Percentiles rank a stretch among this genome's conserved stretches.
phyloP scores from a whole-genome alignment of 352 stramenopile genomes.

The Plasmopara muralis region DNA sequence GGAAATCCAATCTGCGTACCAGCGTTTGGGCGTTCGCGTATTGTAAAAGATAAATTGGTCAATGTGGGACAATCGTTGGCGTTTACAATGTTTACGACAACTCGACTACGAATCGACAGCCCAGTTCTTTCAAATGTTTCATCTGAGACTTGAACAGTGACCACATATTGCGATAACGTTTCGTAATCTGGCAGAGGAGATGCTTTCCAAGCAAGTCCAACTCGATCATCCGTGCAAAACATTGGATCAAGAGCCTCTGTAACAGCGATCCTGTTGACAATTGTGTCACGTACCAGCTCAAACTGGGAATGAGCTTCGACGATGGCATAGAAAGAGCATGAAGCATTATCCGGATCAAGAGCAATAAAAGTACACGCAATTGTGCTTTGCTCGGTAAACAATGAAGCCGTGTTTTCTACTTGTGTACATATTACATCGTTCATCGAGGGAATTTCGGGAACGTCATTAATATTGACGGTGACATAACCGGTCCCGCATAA shows the following conservation, averaged over 20 bases:
- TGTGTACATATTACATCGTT: constrained; percentile 23
- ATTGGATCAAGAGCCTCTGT: constrained; percentile 3
- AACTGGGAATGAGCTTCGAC: constrained; percentile 10
- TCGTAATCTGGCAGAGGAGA: constrained; percentile 33
- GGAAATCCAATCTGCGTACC: constrained; percentile 42
- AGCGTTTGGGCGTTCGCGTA: constrained; percentile 28
- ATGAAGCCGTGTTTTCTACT: constrained; percentile 37
- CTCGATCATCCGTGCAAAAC: constrained; percentile 7
- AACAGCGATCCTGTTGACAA: background rate
- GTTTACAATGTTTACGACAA: constrained; percentile 35
- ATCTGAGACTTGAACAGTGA: constrained; percentile 29
- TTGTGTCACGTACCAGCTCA: constrained; percentile 9
- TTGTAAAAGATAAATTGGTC: constrained; percentile 25
- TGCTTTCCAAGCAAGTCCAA: constrained; percentile 13
- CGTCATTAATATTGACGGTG: constrained; percentile 24
- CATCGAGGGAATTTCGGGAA: constrained; percentile 33
- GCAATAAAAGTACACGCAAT: constrained; percentile 32
- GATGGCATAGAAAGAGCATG: constrained; percentile 44
- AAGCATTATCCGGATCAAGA: constrained; percentile 31
- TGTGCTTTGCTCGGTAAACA: constrained; percentile 16
- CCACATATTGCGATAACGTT: constrained; percentile 20
- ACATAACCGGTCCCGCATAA: constrained; percentile 40
- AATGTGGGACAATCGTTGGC: constrained; percentile 58
- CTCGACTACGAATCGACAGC: constrained; percentile 15
- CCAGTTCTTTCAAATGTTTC: constrained; percentile 27